A percentile compares a stretch with the other conserved stretches of the same genome.
phyloP scores from a whole-genome alignment of 345 rosid genomes.

The Chamaenerion angustifolium region DNA sequence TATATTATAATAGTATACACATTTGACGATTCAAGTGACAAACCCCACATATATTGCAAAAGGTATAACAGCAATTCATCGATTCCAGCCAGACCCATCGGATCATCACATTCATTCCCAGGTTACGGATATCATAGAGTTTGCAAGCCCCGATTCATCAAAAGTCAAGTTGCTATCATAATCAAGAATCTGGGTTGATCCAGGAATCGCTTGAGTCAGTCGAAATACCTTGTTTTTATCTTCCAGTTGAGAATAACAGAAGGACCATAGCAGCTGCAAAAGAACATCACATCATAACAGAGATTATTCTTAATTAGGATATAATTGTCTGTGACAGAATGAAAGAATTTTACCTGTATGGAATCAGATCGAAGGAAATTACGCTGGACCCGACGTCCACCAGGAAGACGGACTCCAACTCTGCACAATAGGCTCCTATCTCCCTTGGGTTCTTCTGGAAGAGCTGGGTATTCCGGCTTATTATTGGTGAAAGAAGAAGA shows the following conservation, averaged over 20 bases:
- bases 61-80: too few relatives aligned
- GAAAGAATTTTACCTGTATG: constrained; percentile 36
- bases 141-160: constrained; percentile 75
- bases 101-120: too few relatives aligned
- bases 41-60: too few relatives aligned
- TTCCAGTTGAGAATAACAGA: constrained; percentile 55
- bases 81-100: too few relatives aligned
- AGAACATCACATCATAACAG: neutral
- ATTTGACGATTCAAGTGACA: too few relatives aligned
- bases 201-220: constrained; percentile 75
- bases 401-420: constrained; percentile 92
- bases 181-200: constrained; percentile 62
- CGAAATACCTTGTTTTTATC: constrained; percentile 41
- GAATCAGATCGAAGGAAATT: constrained; percentile 66
- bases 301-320: too few relatives aligned
- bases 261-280: constrained; percentile 83
- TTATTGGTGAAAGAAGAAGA: constrained; percentile 9
- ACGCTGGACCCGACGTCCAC: constrained; percentile 80
- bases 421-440: constrained; percentile 67
- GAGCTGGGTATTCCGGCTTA: constrained; percentile 46
- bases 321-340: too few relatives aligned
- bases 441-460: constrained; percentile 87
- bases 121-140: constrained; percentile 67
- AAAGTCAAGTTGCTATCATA: constrained; percentile 57
- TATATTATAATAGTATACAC: too few relatives aligned